A percentile compares a stretch with the other conserved stretches of the same genome.
Conservation (phyloP, 176 grass and related monocot species). For the Calamus simplicifolius region DNA sequence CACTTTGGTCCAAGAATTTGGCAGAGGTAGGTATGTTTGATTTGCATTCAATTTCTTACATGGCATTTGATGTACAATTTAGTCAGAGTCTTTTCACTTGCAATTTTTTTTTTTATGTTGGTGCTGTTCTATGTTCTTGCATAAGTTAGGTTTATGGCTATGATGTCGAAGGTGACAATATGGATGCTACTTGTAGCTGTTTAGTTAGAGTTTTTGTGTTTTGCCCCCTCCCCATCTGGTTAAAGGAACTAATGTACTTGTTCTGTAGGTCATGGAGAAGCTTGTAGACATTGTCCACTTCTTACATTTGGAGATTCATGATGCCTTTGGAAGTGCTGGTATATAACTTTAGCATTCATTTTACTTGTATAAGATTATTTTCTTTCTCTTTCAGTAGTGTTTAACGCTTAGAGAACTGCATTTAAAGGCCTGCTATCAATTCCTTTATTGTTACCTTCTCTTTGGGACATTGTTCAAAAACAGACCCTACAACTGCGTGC, state of each 20-base stretch:
- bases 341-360: slow-evolving; percentile 22
- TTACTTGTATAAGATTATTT: too few species aligned
- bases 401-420: background rate
- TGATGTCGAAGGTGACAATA: too few species aligned
- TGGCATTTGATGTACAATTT: too few species aligned
- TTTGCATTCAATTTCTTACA: background rate
- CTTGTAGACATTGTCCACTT: slow-evolving; percentile 95
- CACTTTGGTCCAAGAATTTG: slow-evolving; percentile 90
- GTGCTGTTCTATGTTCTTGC: too few species aligned
- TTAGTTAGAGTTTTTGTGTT: too few species aligned
- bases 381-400: slow-evolving; percentile 9
- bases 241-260: background rate
- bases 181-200: too few species aligned
- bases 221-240: too few species aligned
- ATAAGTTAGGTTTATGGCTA: too few species aligned
- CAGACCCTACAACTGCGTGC: too few species aligned
- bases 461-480: too few species aligned
- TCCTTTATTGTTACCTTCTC: too few species aligned
- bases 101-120: slow-evolving; percentile 1
- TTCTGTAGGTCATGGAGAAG: slow-evolving; percentile 84
- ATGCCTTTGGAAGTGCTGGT: slow-evolving; percentile 71
- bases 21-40: slow-evolving; percentile 70
- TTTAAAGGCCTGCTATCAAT: background rate
- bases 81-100: background rate
- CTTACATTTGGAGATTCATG: slow-evolving; percentile 84